phyloP scores from a whole-genome alignment of 306 rosid genomes.

The Albizia julibrissin region DNA sequence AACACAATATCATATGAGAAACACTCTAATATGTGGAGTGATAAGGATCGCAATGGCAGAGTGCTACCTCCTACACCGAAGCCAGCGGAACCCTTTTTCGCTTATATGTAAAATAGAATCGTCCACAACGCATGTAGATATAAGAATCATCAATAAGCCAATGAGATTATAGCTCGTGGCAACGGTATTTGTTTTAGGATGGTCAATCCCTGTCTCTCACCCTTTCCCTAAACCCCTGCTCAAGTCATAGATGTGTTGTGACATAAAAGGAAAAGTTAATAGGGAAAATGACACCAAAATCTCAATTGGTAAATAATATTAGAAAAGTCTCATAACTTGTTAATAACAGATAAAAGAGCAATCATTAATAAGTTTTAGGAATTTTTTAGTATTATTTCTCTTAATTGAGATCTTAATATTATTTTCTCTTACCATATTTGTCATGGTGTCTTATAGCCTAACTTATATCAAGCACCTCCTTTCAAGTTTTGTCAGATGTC shows the following conservation, averaged over 20 bases:
- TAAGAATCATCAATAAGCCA: slow-evolving; percentile 23
- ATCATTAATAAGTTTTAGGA: too few relatives aligned
- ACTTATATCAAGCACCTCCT: too few relatives aligned
- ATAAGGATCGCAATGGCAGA: slow-evolving; percentile 4
- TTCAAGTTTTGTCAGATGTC: too few relatives aligned
- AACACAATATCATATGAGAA: slow-evolving; percentile 15
- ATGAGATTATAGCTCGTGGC: neutral
- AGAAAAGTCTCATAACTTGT: too few relatives aligned
- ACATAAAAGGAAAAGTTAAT: neutral
- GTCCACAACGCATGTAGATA: slow-evolving; percentile 36
- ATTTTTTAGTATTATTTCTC: too few relatives aligned
- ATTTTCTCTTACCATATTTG: neutral
- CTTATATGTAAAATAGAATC: slow-evolving; percentile 40
- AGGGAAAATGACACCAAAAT: too few relatives aligned
- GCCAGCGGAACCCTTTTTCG: slow-evolving; percentile 25
- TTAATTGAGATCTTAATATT: too few relatives aligned
- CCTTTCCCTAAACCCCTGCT: neutral
- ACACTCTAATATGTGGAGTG: slow-evolving; percentile 19
- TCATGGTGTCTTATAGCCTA: too few relatives aligned
- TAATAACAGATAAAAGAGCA: too few relatives aligned
- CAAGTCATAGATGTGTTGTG: neutral
- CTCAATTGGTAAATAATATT: too few relatives aligned
- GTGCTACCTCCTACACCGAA: slow-evolving; percentile 19
- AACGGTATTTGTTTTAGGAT: neutral
- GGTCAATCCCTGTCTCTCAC: neutral